Conservation (phyloP, 2,329 filamentous ascomycete species). For the Colletotrichum liriopes region DNA sequence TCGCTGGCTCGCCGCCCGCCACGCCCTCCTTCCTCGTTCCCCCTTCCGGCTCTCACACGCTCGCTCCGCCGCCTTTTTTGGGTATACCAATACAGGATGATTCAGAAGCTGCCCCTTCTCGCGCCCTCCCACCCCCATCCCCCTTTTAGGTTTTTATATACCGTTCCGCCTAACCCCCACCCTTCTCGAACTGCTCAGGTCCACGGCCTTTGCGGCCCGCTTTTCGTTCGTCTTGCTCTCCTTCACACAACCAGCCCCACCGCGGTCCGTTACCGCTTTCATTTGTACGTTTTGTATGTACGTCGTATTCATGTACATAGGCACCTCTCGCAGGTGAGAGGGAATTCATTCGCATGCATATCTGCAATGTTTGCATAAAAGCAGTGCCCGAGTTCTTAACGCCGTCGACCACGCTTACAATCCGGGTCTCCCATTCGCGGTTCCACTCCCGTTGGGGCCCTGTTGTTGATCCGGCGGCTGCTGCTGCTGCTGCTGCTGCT, state of each 20-base stretch:
- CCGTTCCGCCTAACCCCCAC: not conserved
- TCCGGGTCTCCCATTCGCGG: slow-evolving; percentile 5
- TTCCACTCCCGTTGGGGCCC: slow-evolving; percentile 13
- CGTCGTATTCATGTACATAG: not conserved
- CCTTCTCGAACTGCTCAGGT: not conserved
- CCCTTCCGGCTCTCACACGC: not conserved
- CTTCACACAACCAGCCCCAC: not conserved
- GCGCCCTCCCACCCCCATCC: not conserved
- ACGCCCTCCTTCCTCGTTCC: not conserved
- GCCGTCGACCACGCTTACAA: not conserved
- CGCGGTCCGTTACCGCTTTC: not conserved
- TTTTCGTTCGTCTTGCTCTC: not conserved
- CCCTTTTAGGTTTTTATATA: not conserved
- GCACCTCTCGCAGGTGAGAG: not conserved
- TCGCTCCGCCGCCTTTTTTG: slow-evolving; percentile 4
- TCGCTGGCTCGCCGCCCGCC: not conserved
- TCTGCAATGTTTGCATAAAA: not conserved
- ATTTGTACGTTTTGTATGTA: not conserved
- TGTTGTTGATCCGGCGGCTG: slow-evolving; percentile 41
- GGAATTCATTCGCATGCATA: not conserved
- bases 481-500: slow-evolving; percentile 20
- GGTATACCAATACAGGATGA: slow-evolving; percentile 20
- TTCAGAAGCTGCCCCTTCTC: not conserved
- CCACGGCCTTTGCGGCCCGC: not conserved
- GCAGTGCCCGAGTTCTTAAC: not conserved